These are phyloP conservation scores for Cudoniella acicularis DNA, from an alignment of 495 filamentous ascomycete genomes.

Conservation along the genomic window DNA sequence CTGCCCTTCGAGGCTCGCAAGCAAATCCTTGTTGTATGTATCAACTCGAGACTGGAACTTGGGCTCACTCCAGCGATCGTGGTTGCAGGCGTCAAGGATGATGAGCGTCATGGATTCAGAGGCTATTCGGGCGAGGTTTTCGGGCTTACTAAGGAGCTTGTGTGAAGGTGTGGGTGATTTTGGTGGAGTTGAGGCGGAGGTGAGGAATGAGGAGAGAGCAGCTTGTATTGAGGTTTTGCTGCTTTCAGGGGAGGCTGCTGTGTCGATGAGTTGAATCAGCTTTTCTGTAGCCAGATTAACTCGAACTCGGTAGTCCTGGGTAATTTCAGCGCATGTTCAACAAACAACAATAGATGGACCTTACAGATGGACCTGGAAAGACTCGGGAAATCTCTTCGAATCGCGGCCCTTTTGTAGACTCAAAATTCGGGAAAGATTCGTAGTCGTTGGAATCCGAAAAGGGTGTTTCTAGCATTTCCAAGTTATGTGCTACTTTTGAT, in stretches of 20 bases:
- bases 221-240: background rate
- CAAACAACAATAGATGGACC: conserved; percentile 1
- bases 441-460: conserved; percentile 44
- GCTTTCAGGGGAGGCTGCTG: background rate
- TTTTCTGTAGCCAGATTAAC: conserved; percentile 14
- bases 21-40: conserved; percentile 10
- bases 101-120: conserved; percentile 26
- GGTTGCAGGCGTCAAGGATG: conserved; percentile 7
- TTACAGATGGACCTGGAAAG: conserved; percentile 43
- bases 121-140: conserved; percentile 22
- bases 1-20: conserved; percentile 1
- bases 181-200: background rate
- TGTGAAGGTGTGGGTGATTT: conserved; percentile 19
- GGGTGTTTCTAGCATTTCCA: conserved; percentile 24
- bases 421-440: conserved; percentile 37
- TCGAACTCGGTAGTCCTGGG: conserved; percentile 18
- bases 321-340: conserved; percentile 1
- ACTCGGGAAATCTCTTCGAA: conserved; percentile 38
- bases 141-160: conserved; percentile 11
- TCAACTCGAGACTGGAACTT: conserved; percentile 8
- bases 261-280: background rate
- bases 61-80: conserved; percentile 8
- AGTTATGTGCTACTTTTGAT: conserved; percentile 25
- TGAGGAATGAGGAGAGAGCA: background rate
- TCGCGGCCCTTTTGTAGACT: conserved; percentile 27